phyloP scores from a whole-genome alignment of 2,329 filamentous ascomycete species.

The Pyrenochaeta sp. region DNA sequence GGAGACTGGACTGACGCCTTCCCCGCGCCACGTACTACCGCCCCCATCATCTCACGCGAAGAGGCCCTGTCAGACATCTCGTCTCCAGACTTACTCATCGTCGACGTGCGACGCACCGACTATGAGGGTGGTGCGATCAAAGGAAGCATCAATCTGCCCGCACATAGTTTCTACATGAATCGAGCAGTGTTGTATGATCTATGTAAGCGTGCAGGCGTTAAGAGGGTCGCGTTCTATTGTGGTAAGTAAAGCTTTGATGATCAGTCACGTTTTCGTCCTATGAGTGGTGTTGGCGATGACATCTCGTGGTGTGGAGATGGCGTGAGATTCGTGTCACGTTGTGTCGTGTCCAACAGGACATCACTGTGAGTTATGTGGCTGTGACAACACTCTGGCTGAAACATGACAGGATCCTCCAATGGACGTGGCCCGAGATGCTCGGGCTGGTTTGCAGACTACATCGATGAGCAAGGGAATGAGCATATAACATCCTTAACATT shows the following conservation, averaged over 20 bases:
- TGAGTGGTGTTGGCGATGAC: background rate
- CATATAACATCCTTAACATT: conserved; percentile 54
- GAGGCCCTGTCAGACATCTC: conserved; percentile 46
- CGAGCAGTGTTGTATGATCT: conserved; percentile 54
- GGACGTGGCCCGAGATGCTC: conserved; percentile 48
- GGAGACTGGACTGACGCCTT: conserved; percentile 53
- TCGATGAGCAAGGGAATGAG: conserved; percentile 44
- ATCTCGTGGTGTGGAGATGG: conserved; percentile 20
- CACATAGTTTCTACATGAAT: conserved; percentile 58
- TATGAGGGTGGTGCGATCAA: conserved; percentile 57
- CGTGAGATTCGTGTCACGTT: conserved; percentile 27
- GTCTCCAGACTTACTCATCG: conserved; percentile 51
- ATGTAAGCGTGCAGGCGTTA: conserved; percentile 55
- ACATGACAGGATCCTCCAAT: conserved; percentile 39
- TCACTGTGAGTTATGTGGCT: background rate
- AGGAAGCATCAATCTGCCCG: conserved; percentile 59
- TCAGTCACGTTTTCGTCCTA: background rate
- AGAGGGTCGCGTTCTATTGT: conserved; percentile 58
- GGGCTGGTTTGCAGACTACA: conserved; percentile 49
- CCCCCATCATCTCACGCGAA: conserved; percentile 50
- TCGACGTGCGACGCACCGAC: conserved; percentile 58
- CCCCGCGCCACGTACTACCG: conserved; percentile 50
- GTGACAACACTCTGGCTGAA: conserved; percentile 19
- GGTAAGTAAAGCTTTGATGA: conserved; percentile 36
- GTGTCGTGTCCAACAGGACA: background rate